Conservation (phyloP, 75 land plant genomes). For the Gnetum montanum region DNA sequence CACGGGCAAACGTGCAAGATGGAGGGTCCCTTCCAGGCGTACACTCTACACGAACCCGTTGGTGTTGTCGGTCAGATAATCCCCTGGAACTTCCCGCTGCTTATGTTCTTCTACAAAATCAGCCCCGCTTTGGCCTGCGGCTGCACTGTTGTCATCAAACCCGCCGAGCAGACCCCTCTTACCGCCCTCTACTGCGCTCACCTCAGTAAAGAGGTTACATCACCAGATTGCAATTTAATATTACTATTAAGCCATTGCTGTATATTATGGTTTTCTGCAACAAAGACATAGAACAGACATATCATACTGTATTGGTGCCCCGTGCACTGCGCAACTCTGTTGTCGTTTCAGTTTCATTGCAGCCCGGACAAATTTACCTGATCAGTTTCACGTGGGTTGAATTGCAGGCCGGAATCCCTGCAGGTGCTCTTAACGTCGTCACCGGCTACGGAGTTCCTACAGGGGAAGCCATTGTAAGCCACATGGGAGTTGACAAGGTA, state of each 20-base stretch:
- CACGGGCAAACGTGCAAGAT: conserved; percentile 68
- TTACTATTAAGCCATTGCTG: too few relatives aligned
- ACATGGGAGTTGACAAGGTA: conserved; percentile 93
- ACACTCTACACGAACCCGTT: conserved; percentile 57
- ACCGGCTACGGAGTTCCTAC: conserved; percentile 80
- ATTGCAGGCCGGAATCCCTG: conserved; percentile 80
- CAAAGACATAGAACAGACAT: too few relatives aligned
- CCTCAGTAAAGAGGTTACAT: conserved; percentile 53
- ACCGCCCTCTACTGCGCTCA: conserved; percentile 58
- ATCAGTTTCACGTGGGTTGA: too few relatives aligned
- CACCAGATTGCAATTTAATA: too few relatives aligned
- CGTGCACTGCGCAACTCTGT: too few relatives aligned
- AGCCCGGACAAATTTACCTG: too few relatives aligned
- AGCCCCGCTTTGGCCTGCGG: conserved; percentile 77
- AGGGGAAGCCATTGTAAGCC: conserved; percentile 73
- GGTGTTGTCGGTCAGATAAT: conserved; percentile 77
- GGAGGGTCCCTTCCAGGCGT: conserved; percentile 39
- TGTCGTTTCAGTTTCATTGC: too few relatives aligned
- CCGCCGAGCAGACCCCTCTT: conserved; percentile 87
- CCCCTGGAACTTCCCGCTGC: conserved; percentile 80
- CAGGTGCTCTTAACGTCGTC: conserved; percentile 78
- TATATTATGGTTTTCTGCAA: too few relatives aligned
- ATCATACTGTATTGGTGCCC: too few relatives aligned
- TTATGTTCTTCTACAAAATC: conserved; percentile 53
- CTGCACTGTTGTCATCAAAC: conserved; percentile 65